Evolutionary conservation across 2,329 filamentous ascomycete genomes (phyloP), one percentile per base, ranked within the genome.

Genomic region (Fusarium citri): DNA sequence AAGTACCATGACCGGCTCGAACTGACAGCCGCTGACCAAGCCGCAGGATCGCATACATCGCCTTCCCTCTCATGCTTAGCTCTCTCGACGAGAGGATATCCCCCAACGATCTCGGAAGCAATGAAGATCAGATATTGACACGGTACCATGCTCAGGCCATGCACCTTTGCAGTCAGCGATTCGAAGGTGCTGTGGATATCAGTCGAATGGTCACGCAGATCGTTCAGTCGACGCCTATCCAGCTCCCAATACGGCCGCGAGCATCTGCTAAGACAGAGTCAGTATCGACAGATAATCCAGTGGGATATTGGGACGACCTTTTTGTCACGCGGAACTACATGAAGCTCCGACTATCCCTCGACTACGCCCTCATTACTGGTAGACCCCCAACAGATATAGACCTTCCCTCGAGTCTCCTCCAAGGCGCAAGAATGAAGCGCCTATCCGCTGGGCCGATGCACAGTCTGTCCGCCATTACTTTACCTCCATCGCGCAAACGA

Each of bases 181-280:
- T 65, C 16, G 62, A 65, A 6, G 62, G 62, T 0, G 62, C 62
- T 0, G 60, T 59, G 14, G 60, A 65, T 2, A 65, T 65, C 3
- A 65, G 62, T 15, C 37, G 62, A 3, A 65, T 65, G 62, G 59
- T 65, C 12, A 66, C 62, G 0, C 62, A 65, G 8, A 65, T 65
- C 0, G 62, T 64, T 4, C 62, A 64, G 18, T 64, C 62, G 11
- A 65, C 62, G 0, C 60, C 60, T 0, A 41, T 64, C 8, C 60
- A 65, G 5, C 15, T 64, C 4, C 62, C 62, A 18, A 2, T 64
- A 0, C 60, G 59, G 1, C 14, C 30, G 5, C 20, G 10, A 2
- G 3, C 46, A 30, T 9, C 26, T 1, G 10, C 8, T 1, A 26
- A 14, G 0, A 10, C 15, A 5, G 3, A 28, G 2, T 23, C 45